Base-by-base conservation (phyloP, 306 rosid genomes). In the Lathyrus oleraceus region DNA sequence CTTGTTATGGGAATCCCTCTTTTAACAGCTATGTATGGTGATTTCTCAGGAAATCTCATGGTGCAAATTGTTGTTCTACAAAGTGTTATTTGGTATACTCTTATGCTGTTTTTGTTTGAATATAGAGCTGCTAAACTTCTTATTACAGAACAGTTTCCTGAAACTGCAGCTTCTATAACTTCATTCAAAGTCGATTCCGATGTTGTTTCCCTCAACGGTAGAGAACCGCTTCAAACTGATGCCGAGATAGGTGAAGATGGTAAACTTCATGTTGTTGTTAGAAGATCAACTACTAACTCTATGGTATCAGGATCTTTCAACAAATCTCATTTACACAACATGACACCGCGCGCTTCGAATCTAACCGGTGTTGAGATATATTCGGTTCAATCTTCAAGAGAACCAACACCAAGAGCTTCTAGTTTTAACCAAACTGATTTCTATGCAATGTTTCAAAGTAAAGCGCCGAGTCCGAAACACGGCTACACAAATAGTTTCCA, bases 1-100 rank as follows among this genome's bases (percentile, higher is more conserved):
- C 95, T 91, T 10, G 97, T 91, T 45, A 89, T 91, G 97, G 97
- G 97, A 12, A 89, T 91, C 61, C 97, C 97, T 4, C 81, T 91
- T 2, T 61, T 91, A 5, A 87, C 77, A 15, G 91, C 96, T 62
- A 91, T 91, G 97, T 91, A 91, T 12, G 97, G 97, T 0, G 92
- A 89, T 28, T 84, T 78, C 54, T 89, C 94, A 0, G 95, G 89
- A 0, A 63, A 19, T 16, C 85, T 91, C 6, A 89, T 91, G 94
- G 96, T 91, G 4, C 97, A 91, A 45, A 87, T 91, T 30, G 97
- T 91, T 5, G 97, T 91, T 0, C 62, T 91, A 13, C 97, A 91
- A 45, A 91, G 97, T 54, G 87, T 91, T n/a, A 78, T 91, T 25
- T 91, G 97, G 97, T 89, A 91, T 57, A 91, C 97, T 39, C 81